Evolutionary conservation across 2,329 filamentous ascomycete genomes (phyloP).

Genomic region (Claviceps monticola): DNA sequence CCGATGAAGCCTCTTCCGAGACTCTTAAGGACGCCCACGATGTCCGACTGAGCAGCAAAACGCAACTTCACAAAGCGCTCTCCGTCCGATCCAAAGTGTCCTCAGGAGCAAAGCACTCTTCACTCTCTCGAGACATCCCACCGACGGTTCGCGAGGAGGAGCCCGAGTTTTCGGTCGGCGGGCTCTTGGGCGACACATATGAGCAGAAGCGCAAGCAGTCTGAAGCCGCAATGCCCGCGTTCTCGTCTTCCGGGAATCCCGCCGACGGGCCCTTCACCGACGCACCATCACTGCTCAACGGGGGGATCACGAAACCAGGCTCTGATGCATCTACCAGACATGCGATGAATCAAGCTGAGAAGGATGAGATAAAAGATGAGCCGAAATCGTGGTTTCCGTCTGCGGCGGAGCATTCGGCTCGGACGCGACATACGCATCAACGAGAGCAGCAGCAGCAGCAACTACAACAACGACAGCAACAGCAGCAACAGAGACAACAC

Average conservation of each 20-base stretch:
- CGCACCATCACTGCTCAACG: constrained; percentile 43
- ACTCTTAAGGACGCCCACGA: constrained; percentile 9
- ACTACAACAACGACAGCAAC: neutral
- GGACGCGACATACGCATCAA: constrained; percentile 13
- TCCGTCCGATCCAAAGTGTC: neutral
- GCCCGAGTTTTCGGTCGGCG: constrained; percentile 33
- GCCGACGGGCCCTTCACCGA: constrained; percentile 34
- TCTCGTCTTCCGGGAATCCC: constrained; percentile 10
- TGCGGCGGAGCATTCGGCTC: constrained; percentile 23
- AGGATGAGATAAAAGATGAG: constrained; percentile 11
- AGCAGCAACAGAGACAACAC: too few relatives aligned
- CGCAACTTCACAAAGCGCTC: neutral
- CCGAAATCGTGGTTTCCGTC: constrained; percentile 23
- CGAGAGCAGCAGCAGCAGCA: neutral
- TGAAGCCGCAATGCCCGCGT: constrained; percentile 15
- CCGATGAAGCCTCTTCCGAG: neutral
- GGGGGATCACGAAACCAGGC: constrained; percentile 10
- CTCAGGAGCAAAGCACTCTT: neutral
- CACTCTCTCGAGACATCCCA: neutral
- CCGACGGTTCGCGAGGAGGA: constrained; percentile 9
- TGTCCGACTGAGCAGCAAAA: constrained; percentile 7
- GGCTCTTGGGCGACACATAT: constrained; percentile 37
- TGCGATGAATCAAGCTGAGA: constrained; percentile 9
- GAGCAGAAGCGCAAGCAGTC: constrained; percentile 29
- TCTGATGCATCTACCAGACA: constrained; percentile 8